These are phyloP conservation scores for Gnetum montanum DNA, from an alignment of 75 land plant genomes.

Conservation along the genomic window DNA sequence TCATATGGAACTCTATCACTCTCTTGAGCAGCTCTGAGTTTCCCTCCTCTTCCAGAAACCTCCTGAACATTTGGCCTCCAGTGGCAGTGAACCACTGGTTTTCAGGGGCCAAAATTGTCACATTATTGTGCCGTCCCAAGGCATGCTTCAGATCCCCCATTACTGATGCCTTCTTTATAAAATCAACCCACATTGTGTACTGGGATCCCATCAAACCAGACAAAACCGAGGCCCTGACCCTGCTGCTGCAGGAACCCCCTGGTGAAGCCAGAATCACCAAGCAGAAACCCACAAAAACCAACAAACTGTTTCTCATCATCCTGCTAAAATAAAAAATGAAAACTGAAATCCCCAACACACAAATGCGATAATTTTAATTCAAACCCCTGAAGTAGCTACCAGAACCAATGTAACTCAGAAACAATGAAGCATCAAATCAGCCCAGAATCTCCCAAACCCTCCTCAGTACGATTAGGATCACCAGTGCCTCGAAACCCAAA, in stretches of 20 bases:
- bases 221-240: conserved; percentile 25
- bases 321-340: too few relatives aligned
- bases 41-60: conserved; percentile 29
- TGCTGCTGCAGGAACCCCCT: background rate
- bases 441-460: too few relatives aligned
- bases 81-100: conserved; percentile 23
- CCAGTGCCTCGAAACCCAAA: too few relatives aligned
- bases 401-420: too few relatives aligned
- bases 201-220: conserved; percentile 37
- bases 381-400: too few relatives aligned
- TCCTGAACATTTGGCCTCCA: conserved; percentile 15
- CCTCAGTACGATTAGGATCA: too few relatives aligned
- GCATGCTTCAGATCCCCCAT: conserved; percentile 24
- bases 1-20: conserved; percentile 23
- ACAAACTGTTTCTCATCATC: too few relatives aligned
- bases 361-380: too few relatives aligned
- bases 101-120: conserved; percentile 41
- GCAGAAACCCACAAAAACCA: too few relatives aligned
- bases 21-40: conserved; percentile 18
- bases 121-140: conserved; percentile 12
- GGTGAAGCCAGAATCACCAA: background rate
- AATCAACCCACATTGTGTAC: conserved; percentile 30
- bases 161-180: conserved; percentile 27
- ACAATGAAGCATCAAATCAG: too few relatives aligned
- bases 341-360: too few relatives aligned